Percentiles rank a stretch among this genome's conserved stretches.
Conservation (phyloP, 2,329 filamentous ascomycete genomes). For the Harringtonia aguacate region DNA sequence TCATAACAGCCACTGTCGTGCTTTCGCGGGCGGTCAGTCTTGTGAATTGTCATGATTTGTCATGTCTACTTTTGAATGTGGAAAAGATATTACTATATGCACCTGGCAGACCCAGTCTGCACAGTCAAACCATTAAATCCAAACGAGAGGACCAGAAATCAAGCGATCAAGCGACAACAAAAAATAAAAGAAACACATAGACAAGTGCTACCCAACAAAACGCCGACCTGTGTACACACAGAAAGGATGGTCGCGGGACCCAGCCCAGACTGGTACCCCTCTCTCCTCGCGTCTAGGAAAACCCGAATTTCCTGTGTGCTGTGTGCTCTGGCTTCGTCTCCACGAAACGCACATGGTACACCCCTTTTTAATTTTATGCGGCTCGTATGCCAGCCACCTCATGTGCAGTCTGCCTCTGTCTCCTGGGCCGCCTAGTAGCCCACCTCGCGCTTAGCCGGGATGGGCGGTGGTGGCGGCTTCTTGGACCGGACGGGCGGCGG, state of each 20-base stretch:
- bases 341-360: too few relatives aligned
- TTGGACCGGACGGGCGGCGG: slow-evolving; percentile 36
- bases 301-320: too few relatives aligned
- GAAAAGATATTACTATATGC: background rate
- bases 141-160: background rate
- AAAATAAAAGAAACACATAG: background rate
- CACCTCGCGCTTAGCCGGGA: slow-evolving; percentile 21
- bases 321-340: too few relatives aligned
- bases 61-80: background rate
- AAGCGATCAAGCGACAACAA: background rate
- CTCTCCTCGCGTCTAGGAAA: too few relatives aligned
- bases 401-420: too few relatives aligned
- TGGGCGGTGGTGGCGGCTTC: slow-evolving; percentile 45
- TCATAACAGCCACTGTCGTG: too few relatives aligned
- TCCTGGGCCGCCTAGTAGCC: background rate
- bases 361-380: too few relatives aligned
- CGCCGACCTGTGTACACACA: background rate
- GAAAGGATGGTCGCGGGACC: too few relatives aligned
- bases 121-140: background rate
- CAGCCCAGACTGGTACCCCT: too few relatives aligned
- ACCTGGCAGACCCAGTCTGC: background rate
- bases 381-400: too few relatives aligned
- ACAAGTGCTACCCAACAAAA: background rate
- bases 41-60: background rate
- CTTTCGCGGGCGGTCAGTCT: too few relatives aligned